Evolutionary conservation across 257 asterid genomes (phyloP), one percentile per base, ranked within the genome.

Genomic region (Solanum sejunctum): DNA sequence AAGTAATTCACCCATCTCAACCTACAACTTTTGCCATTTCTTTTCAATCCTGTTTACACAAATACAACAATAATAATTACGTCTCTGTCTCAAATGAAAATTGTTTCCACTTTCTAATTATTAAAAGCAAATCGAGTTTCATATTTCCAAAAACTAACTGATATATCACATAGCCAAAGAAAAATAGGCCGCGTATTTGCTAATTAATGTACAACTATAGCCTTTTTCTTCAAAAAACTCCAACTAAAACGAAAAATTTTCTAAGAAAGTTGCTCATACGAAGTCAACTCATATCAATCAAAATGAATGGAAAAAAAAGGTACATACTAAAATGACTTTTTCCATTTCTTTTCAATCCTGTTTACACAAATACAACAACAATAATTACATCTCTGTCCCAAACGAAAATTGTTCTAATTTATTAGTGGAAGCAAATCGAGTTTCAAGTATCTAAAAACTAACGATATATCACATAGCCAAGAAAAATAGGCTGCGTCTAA

Each of bases 1-100:
- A 92, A 84, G 83, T 92, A 92, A 86, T 92, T 92, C 84, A 92
- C 95, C 93, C 95, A 92, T 26, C 95, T 87, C 71, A 92, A 86
- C 87, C 93, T 88, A 79, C 93, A 85, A 67, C 95, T 92, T 86
- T 92, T 92, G 47, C 92, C 95, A 81, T 87, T 92, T 85, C 95
- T 87, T 12, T 86, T 89, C 91, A 92, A 89, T 54, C 92, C 95
- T 89, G 52, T 7, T 13, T 3, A 66, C 3, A 66, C 21, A 66
- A 28, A 5, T 17, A 7, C 21, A 56, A 7, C 11, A 56, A 56
- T 3, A 16, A 56, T 55, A 55, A 16, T 16, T 55, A 16, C 60
- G 60, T 7, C n/a, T 55, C n/a, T 6, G 4, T 55, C 21, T 3
- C n/a, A 6, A 17, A 13, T 2, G 2, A 55, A 55, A 16, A 1